phyloP scores from a whole-genome alignment of 129 eudicot species.

The Ambrosia artemisiifolia region DNA sequence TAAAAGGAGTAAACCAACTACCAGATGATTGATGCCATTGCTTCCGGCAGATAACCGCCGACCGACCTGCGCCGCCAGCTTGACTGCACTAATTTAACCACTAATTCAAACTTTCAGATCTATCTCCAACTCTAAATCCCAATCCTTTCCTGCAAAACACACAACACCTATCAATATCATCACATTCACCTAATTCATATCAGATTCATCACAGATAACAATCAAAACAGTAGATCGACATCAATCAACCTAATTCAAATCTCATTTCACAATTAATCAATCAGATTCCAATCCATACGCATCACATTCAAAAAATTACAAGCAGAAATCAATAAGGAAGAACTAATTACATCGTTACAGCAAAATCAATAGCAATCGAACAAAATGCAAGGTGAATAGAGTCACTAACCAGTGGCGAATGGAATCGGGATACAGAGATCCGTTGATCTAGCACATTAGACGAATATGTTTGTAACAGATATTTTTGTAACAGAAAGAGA shows the following conservation, averaged over 20 bases:
- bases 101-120: conserved; percentile 39
- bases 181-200: conserved; percentile 3
- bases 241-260: background rate
- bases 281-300: conserved; percentile 7
- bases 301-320: conserved; percentile 7
- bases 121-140: conserved; percentile 38
- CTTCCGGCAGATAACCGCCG: conserved; percentile 77
- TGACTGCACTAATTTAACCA: conserved; percentile 27
- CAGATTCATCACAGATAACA: conserved; percentile 1
- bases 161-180: conserved; percentile 5
- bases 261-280: conserved; percentile 7
- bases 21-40: conserved; percentile 80
- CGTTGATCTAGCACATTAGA: conserved; percentile 29
- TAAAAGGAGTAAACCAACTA: conserved; percentile 20
- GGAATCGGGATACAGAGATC: conserved; percentile 15
- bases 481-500: conserved; percentile 3
- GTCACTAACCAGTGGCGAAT: conserved; percentile 18
- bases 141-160: conserved; percentile 44
- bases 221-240: conserved; percentile 23
- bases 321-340: background rate
- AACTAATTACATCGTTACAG: background rate
- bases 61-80: conserved; percentile 79
- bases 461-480: background rate
- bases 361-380: background rate
- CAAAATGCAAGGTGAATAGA: conserved; percentile 1